phyloP scores from a whole-genome alignment of 306 rosid species.

The Cucurbita ficifolia region DNA sequence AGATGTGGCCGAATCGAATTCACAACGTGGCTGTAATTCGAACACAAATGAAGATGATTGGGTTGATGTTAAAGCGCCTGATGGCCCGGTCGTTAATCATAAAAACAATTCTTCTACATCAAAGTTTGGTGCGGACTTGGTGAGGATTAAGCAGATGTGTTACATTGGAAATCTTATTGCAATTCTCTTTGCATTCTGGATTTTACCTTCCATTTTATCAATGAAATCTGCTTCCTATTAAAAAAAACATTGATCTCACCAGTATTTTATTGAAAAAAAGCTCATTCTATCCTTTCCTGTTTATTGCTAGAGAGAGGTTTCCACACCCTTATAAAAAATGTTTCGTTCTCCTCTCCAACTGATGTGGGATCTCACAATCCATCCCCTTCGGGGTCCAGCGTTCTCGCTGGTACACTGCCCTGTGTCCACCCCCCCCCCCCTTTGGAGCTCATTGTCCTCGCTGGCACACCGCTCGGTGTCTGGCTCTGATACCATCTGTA shows the following conservation, averaged over 20 bases:
- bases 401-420: too few relatives aligned
- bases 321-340: too few relatives aligned
- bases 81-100: constrained; percentile 10
- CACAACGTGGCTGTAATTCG: constrained; percentile 14
- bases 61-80: constrained; percentile 56
- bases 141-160: constrained; percentile 31
- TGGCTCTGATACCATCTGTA: too few relatives aligned
- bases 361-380: too few relatives aligned
- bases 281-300: background rate
- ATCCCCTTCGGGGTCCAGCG: too few relatives aligned
- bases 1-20: constrained; percentile 14
- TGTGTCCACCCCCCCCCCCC: too few relatives aligned
- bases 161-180: background rate
- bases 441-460: too few relatives aligned
- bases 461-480: too few relatives aligned
- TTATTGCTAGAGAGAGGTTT: background rate
- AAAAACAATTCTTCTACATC: constrained; percentile 4
- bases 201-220: too few relatives aligned
- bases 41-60: constrained; percentile 57
- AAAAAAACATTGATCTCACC: background rate
- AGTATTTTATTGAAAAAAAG: background rate
- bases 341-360: too few relatives aligned
- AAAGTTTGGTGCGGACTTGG: constrained; percentile 10
- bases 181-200: too few relatives aligned
- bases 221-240: too few relatives aligned